A percentile compares a stretch with the other conserved stretches of the same genome.
Conservation (phyloP, 148 eudicot species). For the Rhododendron kiyosumense region DNA sequence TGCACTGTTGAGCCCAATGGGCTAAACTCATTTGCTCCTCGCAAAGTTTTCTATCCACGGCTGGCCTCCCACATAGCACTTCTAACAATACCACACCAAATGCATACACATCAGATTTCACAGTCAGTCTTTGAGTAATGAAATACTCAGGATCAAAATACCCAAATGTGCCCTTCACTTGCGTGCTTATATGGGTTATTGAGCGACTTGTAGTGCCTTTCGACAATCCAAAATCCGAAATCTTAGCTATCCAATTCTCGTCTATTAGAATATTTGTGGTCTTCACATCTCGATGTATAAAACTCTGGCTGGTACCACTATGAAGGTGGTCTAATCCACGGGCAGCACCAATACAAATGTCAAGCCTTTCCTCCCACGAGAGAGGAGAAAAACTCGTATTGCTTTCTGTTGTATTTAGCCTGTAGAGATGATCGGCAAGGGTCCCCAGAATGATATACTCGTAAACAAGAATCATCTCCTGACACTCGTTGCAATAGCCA, state of each 20-base stretch:
- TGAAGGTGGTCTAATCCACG: not conserved
- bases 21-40: not conserved
- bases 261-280: not conserved
- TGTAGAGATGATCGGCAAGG: not conserved
- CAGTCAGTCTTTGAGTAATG: not conserved
- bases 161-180: not conserved
- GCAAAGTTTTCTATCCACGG: not conserved
- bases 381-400: not conserved
- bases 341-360: not conserved
- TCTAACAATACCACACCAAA: slow-evolving; percentile 14
- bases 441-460: not conserved
- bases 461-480: not conserved
- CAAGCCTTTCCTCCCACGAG: not conserved
- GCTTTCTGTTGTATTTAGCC: not conserved
- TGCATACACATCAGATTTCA: not conserved
- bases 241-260: slow-evolving; percentile 18
- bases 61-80: slow-evolving; percentile 1
- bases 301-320: not conserved
- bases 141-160: slow-evolving; percentile 3
- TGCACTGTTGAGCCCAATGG: not conserved
- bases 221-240: not conserved
- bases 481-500: not conserved
- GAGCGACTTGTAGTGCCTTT: not conserved
- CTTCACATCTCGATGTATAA: slow-evolving; percentile 1
- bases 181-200: not conserved